Percentiles rank a stretch among this genome's conserved stretches.
Evolutionary conservation across 768 basidiomycete species (phyloP).

Genomic region (Grammothele lineata): DNA sequence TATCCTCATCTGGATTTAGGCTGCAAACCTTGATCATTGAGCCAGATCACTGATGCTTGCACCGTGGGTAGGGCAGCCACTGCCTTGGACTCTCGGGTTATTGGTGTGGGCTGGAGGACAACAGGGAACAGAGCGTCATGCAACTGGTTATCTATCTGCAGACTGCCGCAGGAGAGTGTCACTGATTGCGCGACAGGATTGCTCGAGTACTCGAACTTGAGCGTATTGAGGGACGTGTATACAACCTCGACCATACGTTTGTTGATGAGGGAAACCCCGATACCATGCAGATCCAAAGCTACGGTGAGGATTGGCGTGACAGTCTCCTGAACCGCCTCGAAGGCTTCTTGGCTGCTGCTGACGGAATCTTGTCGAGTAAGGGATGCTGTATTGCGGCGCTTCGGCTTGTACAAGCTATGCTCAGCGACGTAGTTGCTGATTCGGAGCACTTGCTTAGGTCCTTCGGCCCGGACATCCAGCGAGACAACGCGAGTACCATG

Average conservation of each 20-base stretch:
- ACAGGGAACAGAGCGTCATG: slow-evolving; percentile 96
- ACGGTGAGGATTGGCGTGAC: slow-evolving; percentile 61
- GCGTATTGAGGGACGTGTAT: slow-evolving; percentile 72
- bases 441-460: slow-evolving; percentile 75
- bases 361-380: slow-evolving; percentile 65
- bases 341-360: slow-evolving; percentile 66
- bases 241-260: slow-evolving; percentile 83
- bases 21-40: slow-evolving; percentile 83
- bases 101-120: slow-evolving; percentile 88
- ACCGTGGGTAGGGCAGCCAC: slow-evolving; percentile 85
- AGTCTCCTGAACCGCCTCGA: slow-evolving; percentile 82
- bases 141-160: slow-evolving; percentile 96
- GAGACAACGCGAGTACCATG: slow-evolving; percentile 68
- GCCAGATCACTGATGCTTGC: slow-evolving; percentile 81
- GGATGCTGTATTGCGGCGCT: slow-evolving; percentile 43
- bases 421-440: slow-evolving; percentile 87
- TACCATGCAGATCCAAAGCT: slow-evolving; percentile 76
- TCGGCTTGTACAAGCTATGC: slow-evolving; percentile 83
- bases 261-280: slow-evolving; percentile 91
- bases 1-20: too few species aligned
- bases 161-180: slow-evolving; percentile 74
- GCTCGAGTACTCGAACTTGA: slow-evolving; percentile 83
- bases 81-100: slow-evolving; percentile 69
- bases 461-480: slow-evolving; percentile 89
- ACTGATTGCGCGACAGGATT: slow-evolving; percentile 77